Base-by-base conservation (phyloP, 208 protist species). In the Wallacemonas sp. region DNA sequence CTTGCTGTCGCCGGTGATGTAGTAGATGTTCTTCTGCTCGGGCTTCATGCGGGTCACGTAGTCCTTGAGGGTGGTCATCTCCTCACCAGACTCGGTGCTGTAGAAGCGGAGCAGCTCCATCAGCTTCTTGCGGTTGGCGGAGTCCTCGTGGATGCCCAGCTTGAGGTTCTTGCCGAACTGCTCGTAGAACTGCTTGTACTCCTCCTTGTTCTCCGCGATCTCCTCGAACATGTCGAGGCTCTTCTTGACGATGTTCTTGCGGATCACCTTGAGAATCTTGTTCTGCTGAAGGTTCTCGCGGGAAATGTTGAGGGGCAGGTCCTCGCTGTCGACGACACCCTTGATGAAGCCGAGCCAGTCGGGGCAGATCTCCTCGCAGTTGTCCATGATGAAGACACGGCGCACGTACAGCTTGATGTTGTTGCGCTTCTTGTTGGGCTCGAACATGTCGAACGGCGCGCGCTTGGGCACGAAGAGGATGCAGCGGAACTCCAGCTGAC, bases 251-350 rank as follows among this genome's bases (percentile, higher is more conserved):
- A 99, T 55, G 59, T 98, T 99, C 81, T 99, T 98, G 70, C 94
- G 93, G 65, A 99, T 99, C 18, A 98, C 57, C 46, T 70, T 76
- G 23, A 98, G 73, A 33, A 98, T 87, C 28, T 91, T 93, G 81
- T 84, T 92, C 67, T 99, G 86, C 84, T 99, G 98, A 11, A 99
- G 86, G 46, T 96, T 94, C 81, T 99, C 98, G 64, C 99, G 91
- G 7, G 96, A 99, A 10, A 99, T 96, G 81, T 99, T 99, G 23
- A 99, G 85, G 23, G 98, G 98, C 10, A 99, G 77, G 76, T 99
- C 98, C 31, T 99, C 97, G 55, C 90, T 97, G 80, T 99, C 98
- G n/a, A 99, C 97, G 26, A 99, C 85, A 73, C 98, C 99, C 26
- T 78, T 79, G 41, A 98, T 74, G 72, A 98, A 98, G 63, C 63